Percentiles rank a stretch among this genome's conserved stretches.
phyloP scores from a whole-genome alignment of 2,329 filamentous ascomycete species.

The Didymella arachidicola region DNA sequence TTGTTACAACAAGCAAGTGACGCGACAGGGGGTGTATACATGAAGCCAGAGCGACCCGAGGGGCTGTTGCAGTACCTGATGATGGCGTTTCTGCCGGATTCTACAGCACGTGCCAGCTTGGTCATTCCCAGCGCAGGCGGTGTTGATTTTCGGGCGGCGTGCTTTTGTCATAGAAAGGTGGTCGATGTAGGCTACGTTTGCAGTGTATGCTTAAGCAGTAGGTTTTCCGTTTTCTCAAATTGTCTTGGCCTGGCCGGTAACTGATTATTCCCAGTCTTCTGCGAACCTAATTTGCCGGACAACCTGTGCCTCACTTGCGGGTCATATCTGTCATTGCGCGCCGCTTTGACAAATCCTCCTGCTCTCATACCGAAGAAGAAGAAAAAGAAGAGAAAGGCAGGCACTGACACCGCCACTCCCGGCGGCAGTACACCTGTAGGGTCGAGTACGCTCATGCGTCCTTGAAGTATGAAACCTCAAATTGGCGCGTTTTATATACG shows the following conservation, averaged over 20 bases:
- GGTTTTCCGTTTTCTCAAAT: conserved; percentile 30
- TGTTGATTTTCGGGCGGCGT: conserved; percentile 97
- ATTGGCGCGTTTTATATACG: not conserved
- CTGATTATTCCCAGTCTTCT: conserved; percentile 45
- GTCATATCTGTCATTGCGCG: conserved; percentile 49
- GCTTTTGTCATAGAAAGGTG: conserved; percentile 92
- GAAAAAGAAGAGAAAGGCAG: conserved; percentile 50
- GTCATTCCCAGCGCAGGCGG: conserved; percentile 81
- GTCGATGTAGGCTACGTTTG: conserved; percentile 95
- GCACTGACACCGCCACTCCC: conserved; percentile 46
- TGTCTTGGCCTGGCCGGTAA: not conserved
- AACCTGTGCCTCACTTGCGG: conserved; percentile 50
- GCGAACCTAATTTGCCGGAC: conserved; percentile 42
- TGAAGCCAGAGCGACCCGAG: conserved; percentile 59
- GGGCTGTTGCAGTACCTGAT: conserved; percentile 92
- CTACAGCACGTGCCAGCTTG: conserved; percentile 68
- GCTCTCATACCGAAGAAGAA: conserved; percentile 50
- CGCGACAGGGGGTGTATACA: conserved; percentile 74
- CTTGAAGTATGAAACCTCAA: conserved; percentile 27
- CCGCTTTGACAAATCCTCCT: conserved; percentile 43
- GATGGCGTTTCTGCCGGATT: conserved; percentile 87
- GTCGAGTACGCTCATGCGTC: conserved; percentile 46
- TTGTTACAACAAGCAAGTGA: conserved; percentile 92
- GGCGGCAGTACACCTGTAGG: conserved; percentile 43
- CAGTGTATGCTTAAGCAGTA: conserved; percentile 90